Percentiles rank a stretch among this genome's conserved stretches.
These are phyloP conservation scores for Rutstroemia sydowiana DNA, from an alignment of 2,329 filamentous ascomycete species.

Conservation along the genomic window DNA sequence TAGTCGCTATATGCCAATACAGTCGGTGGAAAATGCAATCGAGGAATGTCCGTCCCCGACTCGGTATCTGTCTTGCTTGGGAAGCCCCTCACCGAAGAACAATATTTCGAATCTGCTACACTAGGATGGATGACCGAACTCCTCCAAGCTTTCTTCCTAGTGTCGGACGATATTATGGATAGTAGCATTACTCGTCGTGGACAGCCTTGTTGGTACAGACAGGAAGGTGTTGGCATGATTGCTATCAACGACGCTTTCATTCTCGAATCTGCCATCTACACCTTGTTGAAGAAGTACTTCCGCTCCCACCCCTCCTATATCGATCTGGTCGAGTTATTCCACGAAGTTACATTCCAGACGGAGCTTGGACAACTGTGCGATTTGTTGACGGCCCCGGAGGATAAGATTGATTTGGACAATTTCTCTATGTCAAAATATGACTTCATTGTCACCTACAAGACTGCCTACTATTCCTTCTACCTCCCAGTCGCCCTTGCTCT, in stretches of 20 bases:
- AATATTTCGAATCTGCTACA: constrained; percentile 82
- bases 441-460: constrained; percentile 99
- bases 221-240: constrained; percentile 82
- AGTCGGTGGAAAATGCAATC: constrained; percentile 94
- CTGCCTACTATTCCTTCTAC: constrained; percentile 98
- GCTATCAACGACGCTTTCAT: constrained; percentile 98
- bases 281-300: constrained; percentile 91
- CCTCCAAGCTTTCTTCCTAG: constrained; percentile 97
- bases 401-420: constrained; percentile 85
- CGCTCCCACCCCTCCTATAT: constrained; percentile 78
- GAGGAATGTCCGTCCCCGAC: constrained; percentile 95
- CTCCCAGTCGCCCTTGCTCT: constrained; percentile 89
- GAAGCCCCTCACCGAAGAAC: constrained; percentile 63
- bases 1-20: constrained; percentile 81
- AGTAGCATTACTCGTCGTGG: constrained; percentile 88
- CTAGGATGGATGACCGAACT: constrained; percentile 98
- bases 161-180: constrained; percentile 99
- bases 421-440: constrained; percentile 93
- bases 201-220: constrained; percentile 93
- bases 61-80: constrained; percentile 73
- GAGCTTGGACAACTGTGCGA: constrained; percentile 94
- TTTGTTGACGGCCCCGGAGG: constrained; percentile 90
- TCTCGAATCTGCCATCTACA: constrained; percentile 85
- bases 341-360: constrained; percentile 88
- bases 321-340: constrained; percentile 91